These are phyloP conservation scores for Alternaria sp. DNA, from an alignment of 2,329 filamentous ascomycete genomes.

Conservation along the genomic window DNA sequence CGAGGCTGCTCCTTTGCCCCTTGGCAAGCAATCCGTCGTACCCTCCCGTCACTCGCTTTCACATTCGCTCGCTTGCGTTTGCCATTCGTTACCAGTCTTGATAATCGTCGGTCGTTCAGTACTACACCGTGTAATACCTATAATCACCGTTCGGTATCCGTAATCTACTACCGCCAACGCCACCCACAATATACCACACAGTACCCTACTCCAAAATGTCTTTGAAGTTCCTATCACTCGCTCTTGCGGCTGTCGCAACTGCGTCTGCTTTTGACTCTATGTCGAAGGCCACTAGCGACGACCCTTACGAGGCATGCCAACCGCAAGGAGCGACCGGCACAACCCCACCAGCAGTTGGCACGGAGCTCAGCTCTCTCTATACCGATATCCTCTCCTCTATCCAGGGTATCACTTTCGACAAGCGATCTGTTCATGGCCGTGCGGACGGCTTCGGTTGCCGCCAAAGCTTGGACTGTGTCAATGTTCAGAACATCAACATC, in stretches of 20 bases:
- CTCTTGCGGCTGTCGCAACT: conserved; percentile 32
- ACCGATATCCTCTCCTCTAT: conserved; percentile 47
- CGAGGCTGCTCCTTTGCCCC: conserved; percentile 1
- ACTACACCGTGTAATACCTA: conserved; percentile 10
- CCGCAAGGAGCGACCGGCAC: conserved; percentile 46
- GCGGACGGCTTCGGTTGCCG: conserved; percentile 45
- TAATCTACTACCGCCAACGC: background rate
- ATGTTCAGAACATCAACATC: conserved; percentile 51
- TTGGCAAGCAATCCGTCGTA: background rate
- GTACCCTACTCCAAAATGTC: conserved; percentile 27
- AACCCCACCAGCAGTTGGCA: conserved; percentile 43
- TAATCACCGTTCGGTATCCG: background rate
- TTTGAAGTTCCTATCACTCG: conserved; percentile 33
- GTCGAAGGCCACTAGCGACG: conserved; percentile 34
- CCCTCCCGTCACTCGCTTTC: conserved; percentile 9
- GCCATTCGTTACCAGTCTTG: conserved; percentile 7
- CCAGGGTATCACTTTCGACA: conserved; percentile 42
- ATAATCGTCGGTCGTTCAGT: conserved; percentile 14
- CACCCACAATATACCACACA: background rate
- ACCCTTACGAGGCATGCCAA: conserved; percentile 46
- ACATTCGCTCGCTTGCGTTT: conserved; percentile 13
- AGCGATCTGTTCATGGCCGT: conserved; percentile 34
- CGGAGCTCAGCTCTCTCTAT: conserved; percentile 48
- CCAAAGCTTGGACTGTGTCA: conserved; percentile 52
- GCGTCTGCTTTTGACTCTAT: conserved; percentile 33